Base-by-base conservation (phyloP, 163 green algal species). In the Picocystis sp. region DNA sequence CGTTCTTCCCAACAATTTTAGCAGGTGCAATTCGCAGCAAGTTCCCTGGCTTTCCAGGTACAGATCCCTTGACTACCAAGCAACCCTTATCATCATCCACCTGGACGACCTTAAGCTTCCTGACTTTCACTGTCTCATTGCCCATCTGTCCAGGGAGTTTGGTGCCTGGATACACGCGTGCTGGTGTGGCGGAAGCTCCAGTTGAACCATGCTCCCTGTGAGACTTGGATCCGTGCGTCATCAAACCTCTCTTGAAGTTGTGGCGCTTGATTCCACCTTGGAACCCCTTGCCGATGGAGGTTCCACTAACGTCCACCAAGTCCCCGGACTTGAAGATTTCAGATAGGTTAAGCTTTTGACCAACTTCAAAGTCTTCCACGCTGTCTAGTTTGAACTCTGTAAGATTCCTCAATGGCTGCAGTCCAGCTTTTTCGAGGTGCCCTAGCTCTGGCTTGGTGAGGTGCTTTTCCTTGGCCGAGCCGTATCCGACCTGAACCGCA, bases 141-240 rank as follows among this genome's bases (percentile, higher is more conserved):
- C 85, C 85, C 84, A 94, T 92, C 46, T 84, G 80, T 48, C 87
- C 86, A 3, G 89, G 70, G 75, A 91, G 89, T 72, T 93, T 94
- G 13, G 92, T 78, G 53, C 89, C 89, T 2, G 90, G 90, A 58
- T 92, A 86, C 1, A 93, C 83, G 49, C 90, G 80, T 19, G 73
- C 77, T 24, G 89, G 89, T 5, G 60, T 66, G 41, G 86, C 92
- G 17, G 76, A 70, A n/a, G 72, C 45, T 52, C 90, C 90, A 47
- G 87, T 93, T 66, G 83, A 92, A 46, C 88, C 89, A 54, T 92
- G 85, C 73, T 94, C 60, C 60, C 89, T 76, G 74, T 98, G 81
- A 11, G 70, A 87, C 71, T 97, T 97, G 62, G 81, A 94, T 52
- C 89, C 89, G 80, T 98, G 89, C 24, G 86, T 86, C 86, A 95